Percentiles rank a stretch among this genome's conserved stretches.
Evolutionary conservation across 371 early-diverging fungal genomes (phyloP).

Genomic region (Rhizopus delemar): DNA sequence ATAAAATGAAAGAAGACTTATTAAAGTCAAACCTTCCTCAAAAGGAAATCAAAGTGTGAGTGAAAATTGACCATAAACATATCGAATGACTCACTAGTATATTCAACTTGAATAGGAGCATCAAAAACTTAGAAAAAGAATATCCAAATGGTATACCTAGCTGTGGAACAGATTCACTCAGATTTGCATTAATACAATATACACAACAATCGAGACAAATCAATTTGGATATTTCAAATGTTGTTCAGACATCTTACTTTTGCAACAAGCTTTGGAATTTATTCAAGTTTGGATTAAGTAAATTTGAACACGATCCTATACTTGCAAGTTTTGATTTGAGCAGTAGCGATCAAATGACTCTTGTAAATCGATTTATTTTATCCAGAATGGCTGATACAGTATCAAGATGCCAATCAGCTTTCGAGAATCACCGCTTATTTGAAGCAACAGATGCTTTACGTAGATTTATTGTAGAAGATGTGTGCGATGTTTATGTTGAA

Average conservation of each 20-base stretch:
- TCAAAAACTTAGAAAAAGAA: constrained; percentile 71
- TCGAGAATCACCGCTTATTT: constrained; percentile 81
- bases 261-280: constrained; percentile 99
- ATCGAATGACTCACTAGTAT: neutral
- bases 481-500: constrained; percentile 97
- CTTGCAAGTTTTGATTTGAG: constrained; percentile 4
- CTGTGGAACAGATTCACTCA: constrained; percentile 97
- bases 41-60: constrained; percentile 75
- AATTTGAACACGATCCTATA: constrained; percentile 45
- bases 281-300: constrained; percentile 70
- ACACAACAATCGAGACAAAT: constrained; percentile 91
- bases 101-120: constrained; percentile 45
- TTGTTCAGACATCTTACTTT: constrained; percentile 90
- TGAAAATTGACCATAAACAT: neutral
- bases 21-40: constrained; percentile 78
- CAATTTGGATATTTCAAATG: constrained; percentile 94
- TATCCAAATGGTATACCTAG: constrained; percentile 95
- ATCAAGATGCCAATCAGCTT: constrained; percentile 57
- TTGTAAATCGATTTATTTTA: constrained; percentile 86
- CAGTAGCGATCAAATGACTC: constrained; percentile 40
- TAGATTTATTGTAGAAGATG: constrained; percentile 88
- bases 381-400: constrained; percentile 81
- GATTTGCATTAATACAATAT: constrained; percentile 89
- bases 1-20: constrained; percentile 68
- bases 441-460: constrained; percentile 83